Percentiles rank a stretch among this genome's conserved stretches.
phyloP scores from a whole-genome alignment of 2,329 filamentous ascomycete species.

The Nannizziopsis barbatae region DNA sequence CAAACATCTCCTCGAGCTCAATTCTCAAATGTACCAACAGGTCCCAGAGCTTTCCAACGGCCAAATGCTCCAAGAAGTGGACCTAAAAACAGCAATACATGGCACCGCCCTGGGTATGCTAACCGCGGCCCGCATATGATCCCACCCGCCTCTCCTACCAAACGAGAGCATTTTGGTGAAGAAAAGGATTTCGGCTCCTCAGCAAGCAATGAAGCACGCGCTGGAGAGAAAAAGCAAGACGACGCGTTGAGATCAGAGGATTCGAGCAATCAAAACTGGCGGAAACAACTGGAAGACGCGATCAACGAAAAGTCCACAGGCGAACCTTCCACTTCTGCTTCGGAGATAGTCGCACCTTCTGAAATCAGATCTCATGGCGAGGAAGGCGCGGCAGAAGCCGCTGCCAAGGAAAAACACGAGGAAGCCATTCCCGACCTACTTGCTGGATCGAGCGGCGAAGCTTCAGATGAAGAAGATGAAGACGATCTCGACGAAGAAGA shows the following conservation, averaged over 20 bases:
- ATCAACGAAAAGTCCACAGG: background rate
- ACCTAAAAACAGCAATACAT: constrained; percentile 30
- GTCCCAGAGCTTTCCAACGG: constrained; percentile 31
- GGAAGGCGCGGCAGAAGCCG: background rate
- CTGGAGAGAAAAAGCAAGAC: background rate
- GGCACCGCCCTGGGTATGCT: constrained; percentile 29
- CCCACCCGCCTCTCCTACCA: constrained; percentile 17
- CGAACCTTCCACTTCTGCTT: too few relatives aligned
- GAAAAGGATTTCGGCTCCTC: constrained; percentile 18
- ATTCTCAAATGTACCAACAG: constrained; percentile 31
- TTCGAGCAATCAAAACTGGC: background rate
- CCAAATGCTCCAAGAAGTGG: constrained; percentile 23
- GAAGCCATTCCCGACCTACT: constrained; percentile 21
- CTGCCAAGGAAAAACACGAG: background rate
- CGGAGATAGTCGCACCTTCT: too few relatives aligned
- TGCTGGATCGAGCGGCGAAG: constrained; percentile 32
- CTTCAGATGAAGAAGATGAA: constrained; percentile 36
- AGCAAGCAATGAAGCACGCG: background rate
- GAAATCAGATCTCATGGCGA: background rate
- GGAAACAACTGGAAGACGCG: background rate
- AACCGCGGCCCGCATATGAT: constrained; percentile 12
- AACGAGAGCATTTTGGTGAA: constrained; percentile 25
- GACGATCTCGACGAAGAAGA: constrained; percentile 40
- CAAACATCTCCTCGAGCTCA: constrained; percentile 29
- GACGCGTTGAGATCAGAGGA: background rate